Base-by-base conservation (phyloP, 371 early-diverging fungal species). In the Synchytrium microbalum region DNA sequence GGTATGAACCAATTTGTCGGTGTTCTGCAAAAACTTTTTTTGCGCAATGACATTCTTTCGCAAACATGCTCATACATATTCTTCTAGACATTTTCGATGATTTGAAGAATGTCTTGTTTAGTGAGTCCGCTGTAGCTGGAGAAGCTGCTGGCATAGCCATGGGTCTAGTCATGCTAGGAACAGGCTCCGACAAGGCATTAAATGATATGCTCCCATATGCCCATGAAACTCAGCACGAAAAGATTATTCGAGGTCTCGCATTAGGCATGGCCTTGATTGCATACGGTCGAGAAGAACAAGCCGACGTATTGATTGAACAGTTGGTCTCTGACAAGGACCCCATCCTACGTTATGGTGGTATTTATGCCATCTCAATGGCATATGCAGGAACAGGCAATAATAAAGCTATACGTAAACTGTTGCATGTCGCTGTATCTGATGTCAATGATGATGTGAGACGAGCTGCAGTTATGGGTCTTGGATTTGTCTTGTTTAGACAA, bases 391-490 rank as follows among this genome's bases (percentile, higher is more conserved):
- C 99, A 2, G 93, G 95, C 52, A 93, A 88, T 78, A 96, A 99
- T 81, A 88, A 89, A 74, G 95, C 96, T 2, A 91, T 98, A 57
- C 86, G 90, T 52, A 85, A 87, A 26, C 84, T 93, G 61, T 88
- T 99, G 58, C 97, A 99, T 68, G 87, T 95, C 27, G 95, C 98
- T 60, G 96, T 99, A 24, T 91, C 90, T 62, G 98, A 99, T 75
- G 93, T 94, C 55, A 95, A 92, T 74, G 99, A 99, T 67, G 99
- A 99, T 77, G 98, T 99, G 2, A 91, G 99, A 61, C 89, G 99
- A 58, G 93, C 95, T 1, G 96, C 99, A 23, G 98, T 98, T 51
- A 96, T 95, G 14, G 88, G 93, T 2, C 86, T 99, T 30, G 99
- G 99, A 30, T 95, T 99, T 71, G 84, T 99, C 26, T 82, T 98